Percentiles rank a stretch among this genome's conserved stretches.
Evolutionary conservation across 1,284 basidiomycete species (phyloP).

Genomic region (Malassezia equina): DNA sequence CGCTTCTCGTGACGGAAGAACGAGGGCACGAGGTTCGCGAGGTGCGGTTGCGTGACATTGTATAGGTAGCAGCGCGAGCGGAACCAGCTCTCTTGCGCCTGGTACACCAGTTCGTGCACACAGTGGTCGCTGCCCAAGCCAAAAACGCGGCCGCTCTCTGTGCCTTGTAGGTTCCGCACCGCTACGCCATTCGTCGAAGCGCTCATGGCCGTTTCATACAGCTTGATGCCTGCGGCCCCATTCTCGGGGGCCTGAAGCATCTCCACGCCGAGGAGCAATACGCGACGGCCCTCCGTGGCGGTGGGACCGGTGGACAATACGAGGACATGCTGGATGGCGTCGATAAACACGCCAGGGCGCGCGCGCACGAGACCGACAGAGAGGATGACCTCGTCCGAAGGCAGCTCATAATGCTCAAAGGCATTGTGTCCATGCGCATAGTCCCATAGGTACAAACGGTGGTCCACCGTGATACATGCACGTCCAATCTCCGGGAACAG

Average conservation of each 20-base stretch:
- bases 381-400: slow-evolving; percentile 72
- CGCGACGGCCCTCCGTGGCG: slow-evolving; percentile 55
- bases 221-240: slow-evolving; percentile 61
- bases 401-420: slow-evolving; percentile 77
- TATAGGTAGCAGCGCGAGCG: slow-evolving; percentile 64
- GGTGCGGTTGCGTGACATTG: slow-evolving; percentile 56
- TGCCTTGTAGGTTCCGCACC: slow-evolving; percentile 73
- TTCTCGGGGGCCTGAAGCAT: slow-evolving; percentile 49
- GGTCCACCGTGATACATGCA: slow-evolving; percentile 90
- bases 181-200: slow-evolving; percentile 60
- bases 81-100: slow-evolving; percentile 85
- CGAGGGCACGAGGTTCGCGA: slow-evolving; percentile 44
- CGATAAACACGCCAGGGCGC: slow-evolving; percentile 66
- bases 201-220: slow-evolving; percentile 81
- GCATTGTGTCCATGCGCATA: slow-evolving; percentile 81
- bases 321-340: slow-evolving; percentile 78
- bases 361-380: slow-evolving; percentile 51
- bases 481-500: slow-evolving; percentile 84
- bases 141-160: slow-evolving; percentile 75
- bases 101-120: slow-evolving; percentile 86
- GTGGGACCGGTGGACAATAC: slow-evolving; percentile 65
- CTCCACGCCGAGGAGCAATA: slow-evolving; percentile 71
- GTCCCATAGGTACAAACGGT: slow-evolving; percentile 92
- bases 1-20: slow-evolving; percentile 55
- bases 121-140: slow-evolving; percentile 76